Evolutionary conservation across 2,329 filamentous ascomycete genomes (phyloP).

Genomic region (Xylaria digitata): DNA sequence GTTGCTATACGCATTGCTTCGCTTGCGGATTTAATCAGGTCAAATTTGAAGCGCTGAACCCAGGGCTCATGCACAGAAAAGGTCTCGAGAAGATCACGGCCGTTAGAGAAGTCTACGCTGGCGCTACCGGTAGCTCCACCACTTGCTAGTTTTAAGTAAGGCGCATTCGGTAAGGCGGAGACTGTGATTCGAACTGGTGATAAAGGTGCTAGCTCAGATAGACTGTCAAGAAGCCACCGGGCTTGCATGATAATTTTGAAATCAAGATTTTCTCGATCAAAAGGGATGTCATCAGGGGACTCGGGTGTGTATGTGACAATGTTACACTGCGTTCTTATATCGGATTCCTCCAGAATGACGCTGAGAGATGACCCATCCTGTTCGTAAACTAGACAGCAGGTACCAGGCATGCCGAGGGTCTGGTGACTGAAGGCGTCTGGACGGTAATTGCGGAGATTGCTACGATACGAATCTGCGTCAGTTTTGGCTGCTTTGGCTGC

Average conservation of each 20-base stretch:
- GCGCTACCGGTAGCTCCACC: constrained; percentile 69
- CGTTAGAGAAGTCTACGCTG: constrained; percentile 73
- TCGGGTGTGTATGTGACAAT: constrained; percentile 88
- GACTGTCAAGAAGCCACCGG: constrained; percentile 75
- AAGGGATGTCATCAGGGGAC: constrained; percentile 82
- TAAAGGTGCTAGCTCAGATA: constrained; percentile 76
- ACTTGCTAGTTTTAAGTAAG: constrained; percentile 80
- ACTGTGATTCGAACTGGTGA: constrained; percentile 79
- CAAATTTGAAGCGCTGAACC: constrained; percentile 85
- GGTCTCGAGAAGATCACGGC: constrained; percentile 77
- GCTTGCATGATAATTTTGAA: constrained; percentile 97
- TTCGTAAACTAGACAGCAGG: constrained; percentile 84
- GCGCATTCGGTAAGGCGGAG: constrained; percentile 69
- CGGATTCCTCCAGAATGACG: constrained; percentile 86
- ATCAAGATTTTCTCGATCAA: constrained; percentile 80
- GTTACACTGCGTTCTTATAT: constrained; percentile 89
- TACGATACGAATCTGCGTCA: constrained; percentile 70
- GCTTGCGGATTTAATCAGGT: constrained; percentile 83
- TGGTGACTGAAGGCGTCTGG: constrained; percentile 85
- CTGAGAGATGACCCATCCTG: constrained; percentile 81
- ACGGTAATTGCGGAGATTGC: constrained; percentile 70
- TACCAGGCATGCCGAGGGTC: constrained; percentile 83
- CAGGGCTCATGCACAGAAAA: constrained; percentile 71
- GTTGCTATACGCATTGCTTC: constrained; percentile 93
- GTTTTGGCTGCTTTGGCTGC: constrained; percentile 67